Base-by-base conservation (phyloP, 495 filamentous ascomycete genomes). In the Articulospora tetracladia region DNA sequence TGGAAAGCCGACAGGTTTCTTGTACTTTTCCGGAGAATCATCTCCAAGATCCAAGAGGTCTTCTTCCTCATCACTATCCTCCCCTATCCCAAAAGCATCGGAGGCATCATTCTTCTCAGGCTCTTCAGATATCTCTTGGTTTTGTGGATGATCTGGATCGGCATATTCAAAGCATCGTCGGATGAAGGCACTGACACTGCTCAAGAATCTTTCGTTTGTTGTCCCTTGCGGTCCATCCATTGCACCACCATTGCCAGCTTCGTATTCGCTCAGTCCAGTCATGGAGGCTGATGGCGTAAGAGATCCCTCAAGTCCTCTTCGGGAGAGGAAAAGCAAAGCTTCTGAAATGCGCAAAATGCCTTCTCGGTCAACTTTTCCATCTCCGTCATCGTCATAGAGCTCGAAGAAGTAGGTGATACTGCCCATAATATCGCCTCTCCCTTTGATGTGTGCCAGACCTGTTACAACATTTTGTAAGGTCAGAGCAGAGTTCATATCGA, bases 321-420 rank as follows among this genome's bases (percentile, higher is more conserved):
- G 82, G 1, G 91, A 95, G 4, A 98, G 83, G 76, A 98, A 98
- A 2, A 98, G 77, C 30, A 98, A 77, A 0, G 92, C 92, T 74
- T 98, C 94, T 0, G 92, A 97, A 63, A 98, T 97, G 54, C 92
- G 82, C 47, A 98, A 75, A 58, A 98, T 98, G 19, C 94, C 94
- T 72, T 98, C 94, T 3, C 95, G 86, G 72, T 98, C 94, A n/a
- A 98, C 92, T 62, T 84, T 89, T 7, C 95, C 94, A 72, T 95
- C 90, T 1, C 86, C 84, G 68, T 90, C 86, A 65, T 98, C 93
- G 70, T 98, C 95, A 68, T 98, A 96, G 0, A 98, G 83, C 68
- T 97, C 87, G 65, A 98, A 98, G 74, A 98, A 98, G 70, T 97
- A 98, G 51, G 85, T 92, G 68, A 98, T 98, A 61, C 87, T 92